A percentile compares a stretch with the other conserved stretches of the same genome.
phyloP scores from a whole-genome alignment of 2,329 filamentous ascomycete genomes.

The Phialemonium atrogriseum region DNA sequence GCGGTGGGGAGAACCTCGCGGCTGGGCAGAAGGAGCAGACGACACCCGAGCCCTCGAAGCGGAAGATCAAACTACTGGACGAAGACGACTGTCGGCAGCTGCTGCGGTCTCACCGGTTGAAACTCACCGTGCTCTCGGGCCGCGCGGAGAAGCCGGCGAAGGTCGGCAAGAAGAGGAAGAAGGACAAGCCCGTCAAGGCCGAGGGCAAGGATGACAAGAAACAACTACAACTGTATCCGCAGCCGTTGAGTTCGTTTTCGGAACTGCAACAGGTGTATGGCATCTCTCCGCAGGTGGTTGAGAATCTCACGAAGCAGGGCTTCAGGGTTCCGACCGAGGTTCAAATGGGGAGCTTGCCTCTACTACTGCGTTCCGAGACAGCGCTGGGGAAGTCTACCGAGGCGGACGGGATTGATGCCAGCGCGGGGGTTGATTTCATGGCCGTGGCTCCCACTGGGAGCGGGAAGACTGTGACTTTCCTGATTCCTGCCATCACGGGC shows the following conservation, averaged over 20 bases:
- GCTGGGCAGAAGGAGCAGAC: conserved; percentile 13
- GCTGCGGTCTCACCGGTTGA: conserved; percentile 73
- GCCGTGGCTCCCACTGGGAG: conserved; percentile 91
- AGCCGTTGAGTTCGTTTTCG: conserved; percentile 69
- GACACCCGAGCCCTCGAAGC: conserved; percentile 19
- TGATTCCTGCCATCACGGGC: conserved; percentile 77
- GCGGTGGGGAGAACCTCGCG: conserved; percentile 10
- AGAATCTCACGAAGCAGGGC: conserved; percentile 76
- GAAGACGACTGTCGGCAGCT: conserved; percentile 67
- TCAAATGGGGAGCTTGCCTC: conserved; percentile 75
- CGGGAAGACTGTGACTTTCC: conserved; percentile 89
- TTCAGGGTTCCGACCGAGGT: conserved; percentile 89
- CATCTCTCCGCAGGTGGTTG: conserved; percentile 64
- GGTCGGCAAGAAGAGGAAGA: conserved; percentile 41
- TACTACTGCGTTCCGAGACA: conserved; percentile 56
- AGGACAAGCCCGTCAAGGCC: conserved; percentile 29
- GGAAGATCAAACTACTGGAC: conserved; percentile 38
- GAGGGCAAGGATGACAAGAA: conserved; percentile 41
- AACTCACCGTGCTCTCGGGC: conserved; percentile 66
- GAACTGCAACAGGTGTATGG: conserved; percentile 63
- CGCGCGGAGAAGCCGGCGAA: conserved; percentile 33
- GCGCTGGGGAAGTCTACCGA: conserved; percentile 33
- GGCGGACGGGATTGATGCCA: conserved; percentile 23
- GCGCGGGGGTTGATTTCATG: conserved; percentile 59
- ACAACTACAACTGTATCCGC: conserved; percentile 62